Base-by-base conservation (phyloP, 1,284 basidiomycete species). In the Volvariella volvacea region DNA sequence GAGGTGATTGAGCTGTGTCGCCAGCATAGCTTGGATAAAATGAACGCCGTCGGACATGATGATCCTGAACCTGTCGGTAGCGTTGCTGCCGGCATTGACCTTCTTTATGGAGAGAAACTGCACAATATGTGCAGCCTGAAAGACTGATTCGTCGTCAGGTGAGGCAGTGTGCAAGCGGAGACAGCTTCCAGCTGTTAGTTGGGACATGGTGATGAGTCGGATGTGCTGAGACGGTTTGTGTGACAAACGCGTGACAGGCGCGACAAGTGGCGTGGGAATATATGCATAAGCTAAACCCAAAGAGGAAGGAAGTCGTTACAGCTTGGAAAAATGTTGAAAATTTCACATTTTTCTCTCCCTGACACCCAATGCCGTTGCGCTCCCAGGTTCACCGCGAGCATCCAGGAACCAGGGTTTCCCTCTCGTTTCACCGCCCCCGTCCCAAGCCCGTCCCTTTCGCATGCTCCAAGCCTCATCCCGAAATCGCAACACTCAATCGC, bases 11-110 rank as follows among this genome's bases (percentile, higher is more conserved):
- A 94, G 75, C 61, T 93, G 89, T 0, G 94, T 96, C 3, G 92
- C 91, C 32, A 99, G 74, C 96, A 99, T 98, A 22, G 89, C 84
- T 63, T 95, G 93, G 43, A 89, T 73, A 59, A 89, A 94, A 56
- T 88, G 67, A 25, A 73, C 66, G 38, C 93, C 91, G 61, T 96
- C 93, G 1, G 86, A 88, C 25, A 88, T 66, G 55, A 88, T 83
- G 47, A 87, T 73, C 48, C 85, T 78, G 62, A 77, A 83, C 49
- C 86, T 71, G 50, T 52, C 49, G 19, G 52, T 37, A 25, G 55
- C 68, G 60, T 59, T 65, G 55, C 70, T 58, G 51, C 58, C 66
- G 57, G 64, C 73, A 19, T 67, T 67, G 37, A 94, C 83, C 56
- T 80, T 82, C 64, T 90, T 93, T 50, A 92, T 78, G 39, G 83